phyloP scores from a whole-genome alignment of 2,329 filamentous ascomycete species.

The Exophiala bonariae region DNA sequence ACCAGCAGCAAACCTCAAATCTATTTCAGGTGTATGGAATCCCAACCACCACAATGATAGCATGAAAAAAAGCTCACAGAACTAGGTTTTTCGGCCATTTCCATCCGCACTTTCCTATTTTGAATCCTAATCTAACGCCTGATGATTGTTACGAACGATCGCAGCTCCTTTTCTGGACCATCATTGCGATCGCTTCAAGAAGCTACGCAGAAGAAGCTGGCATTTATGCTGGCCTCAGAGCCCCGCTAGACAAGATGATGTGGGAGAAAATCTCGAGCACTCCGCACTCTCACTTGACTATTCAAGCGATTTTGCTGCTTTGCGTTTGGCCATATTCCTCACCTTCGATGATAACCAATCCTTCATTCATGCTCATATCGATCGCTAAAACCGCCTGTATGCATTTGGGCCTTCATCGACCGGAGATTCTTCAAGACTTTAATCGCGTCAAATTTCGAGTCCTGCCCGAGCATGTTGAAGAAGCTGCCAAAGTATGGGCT shows the following conservation, averaged over 20 bases:
- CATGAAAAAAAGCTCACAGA: not conserved
- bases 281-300: constrained; percentile 8
- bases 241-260: constrained; percentile 4
- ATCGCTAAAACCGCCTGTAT: constrained; percentile 21
- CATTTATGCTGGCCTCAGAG: not conserved
- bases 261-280: constrained; percentile 7
- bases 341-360: constrained; percentile 22
- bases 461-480: constrained; percentile 12
- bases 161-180: constrained; percentile 65
- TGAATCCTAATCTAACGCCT: constrained; percentile 53
- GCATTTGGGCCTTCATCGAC: constrained; percentile 25
- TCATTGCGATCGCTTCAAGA: constrained; percentile 61
- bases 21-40: constrained; percentile 7
- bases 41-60: constrained; percentile 39
- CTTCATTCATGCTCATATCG: constrained; percentile 16
- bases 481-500: constrained; percentile 23
- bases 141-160: constrained; percentile 59
- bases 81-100: constrained; percentile 53
- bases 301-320: constrained; percentile 18
- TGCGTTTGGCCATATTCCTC: constrained; percentile 28
- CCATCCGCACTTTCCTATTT: constrained; percentile 63
- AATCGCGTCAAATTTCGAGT: constrained; percentile 22
- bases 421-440: constrained; percentile 25
- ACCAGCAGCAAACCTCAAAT: constrained; percentile 4
- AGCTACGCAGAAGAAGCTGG: constrained; percentile 44